phyloP scores from a whole-genome alignment of 305 asterid species.

The Ajuga reptans region DNA sequence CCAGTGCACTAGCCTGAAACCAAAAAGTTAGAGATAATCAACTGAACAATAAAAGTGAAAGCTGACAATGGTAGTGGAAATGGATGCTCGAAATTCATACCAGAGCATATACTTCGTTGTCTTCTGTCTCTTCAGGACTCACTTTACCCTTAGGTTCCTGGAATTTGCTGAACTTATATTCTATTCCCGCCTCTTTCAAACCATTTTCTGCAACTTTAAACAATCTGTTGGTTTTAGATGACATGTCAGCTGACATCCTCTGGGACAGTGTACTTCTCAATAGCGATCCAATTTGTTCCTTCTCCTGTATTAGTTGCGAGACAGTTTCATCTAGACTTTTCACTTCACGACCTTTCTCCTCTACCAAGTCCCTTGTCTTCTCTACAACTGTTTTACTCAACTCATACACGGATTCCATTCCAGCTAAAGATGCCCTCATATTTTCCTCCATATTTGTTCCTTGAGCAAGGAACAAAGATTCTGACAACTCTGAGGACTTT shows the following conservation, averaged over 20 bases:
- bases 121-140: conserved; percentile 44
- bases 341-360: conserved; percentile 55
- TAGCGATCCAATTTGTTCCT: conserved; percentile 78
- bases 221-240: conserved; percentile 70
- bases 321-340: conserved; percentile 55
- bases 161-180: conserved; percentile 56
- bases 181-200: conserved; percentile 77
- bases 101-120: conserved; percentile 82
- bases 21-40: conserved; percentile 20
- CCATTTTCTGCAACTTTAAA: conserved; percentile 92
- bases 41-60: conserved; percentile 14
- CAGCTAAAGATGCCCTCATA: conserved; percentile 71
- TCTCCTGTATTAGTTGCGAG: conserved; percentile 63
- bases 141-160: conserved; percentile 39
- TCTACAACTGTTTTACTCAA: conserved; percentile 57
- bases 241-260: conserved; percentile 65
- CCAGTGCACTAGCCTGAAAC: conserved; percentile 77
- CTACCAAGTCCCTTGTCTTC: conserved; percentile 60
- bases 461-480: conserved; percentile 77
- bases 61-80: not conserved
- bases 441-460: conserved; percentile 85
- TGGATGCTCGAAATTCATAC: conserved; percentile 34
- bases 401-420: conserved; percentile 80
- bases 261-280: conserved; percentile 71
- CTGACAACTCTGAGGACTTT: conserved; percentile 64